Conservation (phyloP, 768 basidiomycete genomes). For the Boletellus emodensis region DNA sequence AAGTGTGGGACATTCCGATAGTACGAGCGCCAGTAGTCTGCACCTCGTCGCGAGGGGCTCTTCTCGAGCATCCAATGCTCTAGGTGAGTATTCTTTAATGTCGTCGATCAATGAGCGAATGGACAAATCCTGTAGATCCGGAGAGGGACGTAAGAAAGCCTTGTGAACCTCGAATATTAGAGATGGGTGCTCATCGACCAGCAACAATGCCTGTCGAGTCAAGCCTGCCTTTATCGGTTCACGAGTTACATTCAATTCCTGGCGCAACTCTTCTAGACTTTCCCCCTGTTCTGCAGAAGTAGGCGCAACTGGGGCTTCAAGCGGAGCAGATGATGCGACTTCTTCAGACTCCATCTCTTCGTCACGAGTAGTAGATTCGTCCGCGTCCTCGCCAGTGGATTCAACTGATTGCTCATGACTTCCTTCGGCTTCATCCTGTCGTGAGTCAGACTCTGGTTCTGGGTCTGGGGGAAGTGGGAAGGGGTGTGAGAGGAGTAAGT, state of each 20-base stretch:
- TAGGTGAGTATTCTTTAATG: conserved; percentile 62
- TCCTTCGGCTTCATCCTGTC: conserved; percentile 10
- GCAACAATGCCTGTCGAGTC: conserved; percentile 62
- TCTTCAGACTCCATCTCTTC: conserved; percentile 30
- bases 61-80: conserved; percentile 66
- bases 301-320: conserved; percentile 13
- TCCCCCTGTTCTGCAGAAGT: conserved; percentile 31
- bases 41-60: conserved; percentile 77
- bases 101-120: conserved; percentile 74
- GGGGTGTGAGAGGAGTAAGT: conserved; percentile 79
- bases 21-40: conserved; percentile 78
- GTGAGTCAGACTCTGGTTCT: conserved; percentile 28
- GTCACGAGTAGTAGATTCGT: conserved; percentile 18
- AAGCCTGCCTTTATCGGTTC: conserved; percentile 63
- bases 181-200: conserved; percentile 84
- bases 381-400: conserved; percentile 25
- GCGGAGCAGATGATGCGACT: conserved; percentile 8
- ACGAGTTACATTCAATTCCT: conserved; percentile 61
- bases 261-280: conserved; percentile 58
- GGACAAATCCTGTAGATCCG: conserved; percentile 57
- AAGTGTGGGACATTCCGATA: conserved; percentile 68
- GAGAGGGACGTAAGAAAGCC: conserved; percentile 68
- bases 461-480: conserved; percentile 73
- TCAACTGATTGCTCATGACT: conserved; percentile 28
- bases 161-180: conserved; percentile 86